Percentiles rank a stretch among this genome's conserved stretches.
phyloP scores from a whole-genome alignment of 768 basidiomycete species.

The Ramaria rubella region DNA sequence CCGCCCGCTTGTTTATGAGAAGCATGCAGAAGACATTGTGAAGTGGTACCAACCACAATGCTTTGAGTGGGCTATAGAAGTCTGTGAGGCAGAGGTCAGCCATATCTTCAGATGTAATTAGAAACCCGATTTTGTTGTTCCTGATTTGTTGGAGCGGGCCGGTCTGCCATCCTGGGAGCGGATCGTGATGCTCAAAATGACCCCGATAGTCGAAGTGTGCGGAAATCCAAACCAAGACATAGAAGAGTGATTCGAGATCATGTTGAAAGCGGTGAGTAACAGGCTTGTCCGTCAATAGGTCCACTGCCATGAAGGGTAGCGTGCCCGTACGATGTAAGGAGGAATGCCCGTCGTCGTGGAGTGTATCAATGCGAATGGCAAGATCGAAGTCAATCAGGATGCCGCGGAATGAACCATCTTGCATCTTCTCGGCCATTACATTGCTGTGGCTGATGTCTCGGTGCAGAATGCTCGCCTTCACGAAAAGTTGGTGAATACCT shows the following conservation, averaged over 20 bases:
- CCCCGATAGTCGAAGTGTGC: background rate
- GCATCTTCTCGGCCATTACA: background rate
- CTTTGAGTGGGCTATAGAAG: background rate
- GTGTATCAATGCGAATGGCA: background rate
- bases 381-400: background rate
- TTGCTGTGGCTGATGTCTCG: background rate
- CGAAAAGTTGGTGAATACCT: background rate
- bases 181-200: background rate
- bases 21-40: background rate
- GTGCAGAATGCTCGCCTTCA: background rate
- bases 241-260: background rate
- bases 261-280: background rate
- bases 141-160: background rate
- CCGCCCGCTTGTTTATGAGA: too few relatives aligned
- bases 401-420: background rate
- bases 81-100: background rate
- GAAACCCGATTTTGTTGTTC: background rate
- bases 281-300: background rate
- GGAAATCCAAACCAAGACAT: background rate
- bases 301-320: background rate
- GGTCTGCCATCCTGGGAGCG: background rate
- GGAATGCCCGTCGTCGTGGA: background rate
- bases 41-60: background rate
- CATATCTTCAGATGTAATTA: background rate
- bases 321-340: background rate